These are phyloP conservation scores for Aureobasidium sp. DNA, from an alignment of 2,329 filamentous ascomycete species.

Conservation along the genomic window DNA sequence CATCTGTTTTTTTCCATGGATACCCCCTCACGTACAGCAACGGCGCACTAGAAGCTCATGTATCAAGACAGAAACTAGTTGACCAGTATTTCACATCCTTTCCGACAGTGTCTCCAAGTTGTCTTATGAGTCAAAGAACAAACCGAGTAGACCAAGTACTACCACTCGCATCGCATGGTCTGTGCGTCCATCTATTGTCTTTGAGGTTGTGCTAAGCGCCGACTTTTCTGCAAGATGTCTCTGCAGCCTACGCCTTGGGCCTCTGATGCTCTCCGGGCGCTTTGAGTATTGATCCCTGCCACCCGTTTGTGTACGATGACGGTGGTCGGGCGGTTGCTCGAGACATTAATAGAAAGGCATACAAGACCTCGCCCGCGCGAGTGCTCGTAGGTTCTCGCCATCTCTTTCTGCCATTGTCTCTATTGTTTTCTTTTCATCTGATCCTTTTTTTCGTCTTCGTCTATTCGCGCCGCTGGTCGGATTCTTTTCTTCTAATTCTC, in stretches of 20 bases:
- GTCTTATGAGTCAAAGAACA: neutral
- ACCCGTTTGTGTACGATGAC: constrained; percentile 4
- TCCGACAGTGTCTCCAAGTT: neutral
- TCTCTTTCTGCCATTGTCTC: constrained; percentile 3
- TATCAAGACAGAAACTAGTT: neutral
- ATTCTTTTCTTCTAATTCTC: neutral
- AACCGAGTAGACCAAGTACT: neutral
- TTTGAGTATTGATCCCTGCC: constrained; percentile 2
- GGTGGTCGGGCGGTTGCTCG: constrained; percentile 1
- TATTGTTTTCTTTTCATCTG: constrained; percentile 2
- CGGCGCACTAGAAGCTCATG: neutral
- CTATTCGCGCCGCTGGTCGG: constrained; percentile 14
- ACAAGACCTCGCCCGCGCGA: constrained; percentile 5
- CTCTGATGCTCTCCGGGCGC: neutral
- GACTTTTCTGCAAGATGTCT: constrained; percentile 13
- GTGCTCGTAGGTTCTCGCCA: constrained; percentile 6
- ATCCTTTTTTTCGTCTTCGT: neutral
- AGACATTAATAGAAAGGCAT: neutral
- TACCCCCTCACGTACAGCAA: constrained; percentile 7
- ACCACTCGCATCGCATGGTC: neutral
- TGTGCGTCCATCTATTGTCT: neutral
- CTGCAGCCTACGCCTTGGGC: neutral
- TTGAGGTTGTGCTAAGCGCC: constrained; percentile 10
- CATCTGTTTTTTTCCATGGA: neutral
- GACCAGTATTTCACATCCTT: neutral